Evolutionary conservation across 2,329 filamentous ascomycete genomes (phyloP).

Genomic region (Knufia fluminis): DNA sequence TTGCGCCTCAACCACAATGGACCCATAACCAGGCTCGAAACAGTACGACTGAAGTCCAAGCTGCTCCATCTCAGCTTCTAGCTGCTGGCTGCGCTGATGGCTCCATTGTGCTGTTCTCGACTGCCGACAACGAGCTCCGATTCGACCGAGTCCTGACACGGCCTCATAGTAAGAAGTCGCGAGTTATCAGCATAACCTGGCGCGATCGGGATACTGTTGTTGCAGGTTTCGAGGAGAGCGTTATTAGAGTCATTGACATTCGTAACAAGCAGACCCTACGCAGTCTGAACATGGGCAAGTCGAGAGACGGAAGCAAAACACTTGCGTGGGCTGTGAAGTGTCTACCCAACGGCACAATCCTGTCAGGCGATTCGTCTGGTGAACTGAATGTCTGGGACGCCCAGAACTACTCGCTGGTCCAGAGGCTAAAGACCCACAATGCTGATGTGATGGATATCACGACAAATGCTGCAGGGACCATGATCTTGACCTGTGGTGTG

Average conservation of each 20-base stretch:
- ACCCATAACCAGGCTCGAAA: conserved; percentile 31
- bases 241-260: conserved; percentile 84
- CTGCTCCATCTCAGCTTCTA: conserved; percentile 51
- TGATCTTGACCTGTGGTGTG: conserved; percentile 83
- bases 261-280: conserved; percentile 65
- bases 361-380: conserved; percentile 90
- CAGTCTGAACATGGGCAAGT: conserved; percentile 76
- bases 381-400: conserved; percentile 91
- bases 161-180: conserved; percentile 65
- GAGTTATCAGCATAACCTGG: conserved; percentile 85
- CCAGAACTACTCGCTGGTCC: conserved; percentile 78
- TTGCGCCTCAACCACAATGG: conserved; percentile 69
- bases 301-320: conserved; percentile 73
- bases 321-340: conserved; percentile 92
- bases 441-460: conserved; percentile 88
- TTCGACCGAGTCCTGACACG: conserved; percentile 70
- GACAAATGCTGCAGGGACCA: conserved; percentile 66
- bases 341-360: conserved; percentile 76
- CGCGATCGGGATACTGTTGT: conserved; percentile 74
- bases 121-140: conserved; percentile 70
- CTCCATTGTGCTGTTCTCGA: conserved; percentile 76
- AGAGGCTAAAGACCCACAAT: conserved; percentile 76
- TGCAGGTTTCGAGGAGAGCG: conserved; percentile 91
- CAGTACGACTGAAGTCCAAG: conserved; percentile 28
- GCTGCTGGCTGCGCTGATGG: conserved; percentile 88